phyloP scores from a whole-genome alignment of 768 basidiomycete species.

The Lactarius akahatsu region DNA sequence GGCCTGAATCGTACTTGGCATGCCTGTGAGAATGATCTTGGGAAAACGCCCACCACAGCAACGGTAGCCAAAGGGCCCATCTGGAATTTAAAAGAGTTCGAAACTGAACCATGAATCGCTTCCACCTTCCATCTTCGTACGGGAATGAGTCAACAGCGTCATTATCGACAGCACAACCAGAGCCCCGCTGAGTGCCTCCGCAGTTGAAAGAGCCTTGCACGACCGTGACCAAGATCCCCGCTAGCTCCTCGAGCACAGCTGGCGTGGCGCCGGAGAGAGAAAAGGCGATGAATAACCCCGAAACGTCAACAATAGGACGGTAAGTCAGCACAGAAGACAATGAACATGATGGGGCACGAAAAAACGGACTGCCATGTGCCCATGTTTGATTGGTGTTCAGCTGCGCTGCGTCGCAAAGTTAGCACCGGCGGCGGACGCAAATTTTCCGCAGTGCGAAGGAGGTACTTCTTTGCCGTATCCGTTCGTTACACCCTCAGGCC shows the following conservation, averaged over 20 bases:
- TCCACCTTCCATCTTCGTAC: conserved; percentile 5
- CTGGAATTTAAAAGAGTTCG: neutral
- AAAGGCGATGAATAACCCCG: neutral
- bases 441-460: neutral
- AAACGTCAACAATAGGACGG: neutral
- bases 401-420: neutral
- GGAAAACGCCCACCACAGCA: neutral
- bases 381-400: neutral
- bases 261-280: neutral
- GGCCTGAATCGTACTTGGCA: no score
- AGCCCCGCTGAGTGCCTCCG: neutral
- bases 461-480: neutral
- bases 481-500: neutral
- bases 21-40: neutral
- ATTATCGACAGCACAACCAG: neutral
- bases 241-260: neutral
- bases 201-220: neutral
- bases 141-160: neutral
- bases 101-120: neutral
- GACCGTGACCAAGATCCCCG: neutral
- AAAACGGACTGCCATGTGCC: neutral
- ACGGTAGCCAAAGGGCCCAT: neutral
- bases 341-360: neutral
- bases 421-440: neutral
- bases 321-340: neutral